Conservation (phyloP, 2,329 filamentous ascomycete species). For the Cryphonectria naterciae region DNA sequence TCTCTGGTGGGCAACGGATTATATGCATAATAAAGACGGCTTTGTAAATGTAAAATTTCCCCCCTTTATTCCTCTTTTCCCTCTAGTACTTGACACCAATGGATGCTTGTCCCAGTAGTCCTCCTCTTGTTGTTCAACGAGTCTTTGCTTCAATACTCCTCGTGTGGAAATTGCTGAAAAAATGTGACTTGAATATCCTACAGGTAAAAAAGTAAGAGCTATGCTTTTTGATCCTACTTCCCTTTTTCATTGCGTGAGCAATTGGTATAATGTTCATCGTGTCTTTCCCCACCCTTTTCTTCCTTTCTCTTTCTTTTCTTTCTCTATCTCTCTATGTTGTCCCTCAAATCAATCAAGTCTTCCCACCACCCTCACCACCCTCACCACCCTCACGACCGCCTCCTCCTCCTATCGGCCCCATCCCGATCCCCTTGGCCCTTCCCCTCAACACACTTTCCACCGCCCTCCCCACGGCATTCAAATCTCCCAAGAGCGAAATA, state of each 20-base stretch:
- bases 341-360: background rate
- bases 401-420: constrained; percentile 44
- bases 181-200: background rate
- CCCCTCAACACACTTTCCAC: constrained; percentile 70
- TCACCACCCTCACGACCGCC: background rate
- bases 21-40: too few relatives aligned
- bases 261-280: background rate
- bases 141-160: background rate
- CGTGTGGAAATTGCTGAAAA: too few relatives aligned
- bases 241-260: background rate
- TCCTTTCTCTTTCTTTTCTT: too few relatives aligned
- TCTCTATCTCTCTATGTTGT: background rate
- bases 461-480: constrained; percentile 78
- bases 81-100: background rate
- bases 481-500: constrained; percentile 82
- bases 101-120: too few relatives aligned
- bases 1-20: background rate
- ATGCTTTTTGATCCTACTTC: background rate
- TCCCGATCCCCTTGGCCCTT: constrained; percentile 72
- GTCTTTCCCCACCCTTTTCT: background rate
- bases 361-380: background rate
- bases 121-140: background rate
- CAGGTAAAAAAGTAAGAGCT: background rate
- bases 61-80: too few relatives aligned
- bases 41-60: background rate